Evolutionary conservation across 2,329 filamentous ascomycete genomes (phyloP), one percentile per base, ranked within the genome.

Genomic region (Xylaria sp.): DNA sequence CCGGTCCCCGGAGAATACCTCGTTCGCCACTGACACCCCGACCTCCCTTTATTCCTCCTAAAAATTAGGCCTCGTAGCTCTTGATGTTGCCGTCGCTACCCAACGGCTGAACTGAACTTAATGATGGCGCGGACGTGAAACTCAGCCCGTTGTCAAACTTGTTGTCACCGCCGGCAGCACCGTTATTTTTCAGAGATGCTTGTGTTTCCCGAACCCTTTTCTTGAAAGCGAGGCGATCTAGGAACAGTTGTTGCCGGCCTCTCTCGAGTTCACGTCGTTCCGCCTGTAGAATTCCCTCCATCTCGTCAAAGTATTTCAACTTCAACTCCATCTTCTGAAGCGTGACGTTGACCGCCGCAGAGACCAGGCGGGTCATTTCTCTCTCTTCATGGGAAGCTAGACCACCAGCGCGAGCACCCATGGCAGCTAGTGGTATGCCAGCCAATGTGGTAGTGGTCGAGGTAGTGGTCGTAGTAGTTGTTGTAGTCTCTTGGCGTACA

Each of bases 341-440:
- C n/a, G 91, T 93, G 11, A 96, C 82, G 69, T 99, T 99, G 48
- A 96, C 91, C 0, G 92, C 91, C 5, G 92, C 89, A 2, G 92
- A 93, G 8, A 99, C 91, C 43, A 97, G 85, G 16, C 92, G 89
- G 18, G 92, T 96, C 85, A 97, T 94, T 74, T 97, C 92, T 53
- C 95, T 90, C 73, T 99, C 94, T 72, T 97, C 93, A 65, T 97
- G 92, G 2, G 93, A 97, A 22, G 93, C 92, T 29, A 99, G 85
- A 2, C 89, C 94, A 7, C 90, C 89, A 1, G 92, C 85, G 56
- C 94, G 90, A 2, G 91, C 92, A 11, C 92, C 92, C 58, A 93
- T 89, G 7, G 92, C 84, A 17, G 91, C 92, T 45, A 99, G 82
- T 1, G 92, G 91, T 52, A 96, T 87, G 24, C 87, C 92, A 6